phyloP scores from a whole-genome alignment of 2,329 filamentous ascomycete genomes.

The Aspergillus pseudoterreus region DNA sequence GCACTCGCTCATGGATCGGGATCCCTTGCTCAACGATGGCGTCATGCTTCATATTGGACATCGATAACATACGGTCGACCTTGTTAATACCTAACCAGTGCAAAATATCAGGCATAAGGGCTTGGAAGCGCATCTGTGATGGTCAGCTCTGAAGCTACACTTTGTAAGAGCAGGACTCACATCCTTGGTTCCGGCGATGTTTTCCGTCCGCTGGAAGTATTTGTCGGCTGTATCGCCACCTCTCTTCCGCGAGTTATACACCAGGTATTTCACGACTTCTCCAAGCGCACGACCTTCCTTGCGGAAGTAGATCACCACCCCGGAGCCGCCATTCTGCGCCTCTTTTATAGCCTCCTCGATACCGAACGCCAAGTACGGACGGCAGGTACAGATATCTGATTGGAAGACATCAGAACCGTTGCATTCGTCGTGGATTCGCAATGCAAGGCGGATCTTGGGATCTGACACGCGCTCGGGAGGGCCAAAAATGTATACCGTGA shows the following conservation, averaged over 20 bases:
- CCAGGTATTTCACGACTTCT: slow-evolving; percentile 81
- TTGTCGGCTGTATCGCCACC: slow-evolving; percentile 24
- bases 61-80: slow-evolving; percentile 93
- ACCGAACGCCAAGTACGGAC: slow-evolving; percentile 86
- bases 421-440: slow-evolving; percentile 80
- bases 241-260: slow-evolving; percentile 49
- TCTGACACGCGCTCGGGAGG: slow-evolving; percentile 90
- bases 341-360: slow-evolving; percentile 97
- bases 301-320: slow-evolving; percentile 93
- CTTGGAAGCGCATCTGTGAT: slow-evolving; percentile 81
- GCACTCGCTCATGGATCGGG: slow-evolving; percentile 79
- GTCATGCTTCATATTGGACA: slow-evolving; percentile 68
- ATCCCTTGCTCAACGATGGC: slow-evolving; percentile 45
- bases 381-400: slow-evolving; percentile 89
- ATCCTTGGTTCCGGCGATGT: slow-evolving; percentile 85
- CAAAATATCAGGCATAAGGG: slow-evolving; percentile 90
- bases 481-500: slow-evolving; percentile 96
- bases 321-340: slow-evolving; percentile 83
- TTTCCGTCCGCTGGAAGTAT: slow-evolving; percentile 94
- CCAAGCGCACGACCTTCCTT: slow-evolving; percentile 90
- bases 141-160: neutral
- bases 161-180: slow-evolving; percentile 5
- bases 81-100: slow-evolving; percentile 97
- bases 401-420: slow-evolving; percentile 95
- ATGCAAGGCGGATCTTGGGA: slow-evolving; percentile 70